Evolutionary conservation across 1,284 basidiomycete genomes (phyloP).

Genomic region (Marasmius sp.): DNA sequence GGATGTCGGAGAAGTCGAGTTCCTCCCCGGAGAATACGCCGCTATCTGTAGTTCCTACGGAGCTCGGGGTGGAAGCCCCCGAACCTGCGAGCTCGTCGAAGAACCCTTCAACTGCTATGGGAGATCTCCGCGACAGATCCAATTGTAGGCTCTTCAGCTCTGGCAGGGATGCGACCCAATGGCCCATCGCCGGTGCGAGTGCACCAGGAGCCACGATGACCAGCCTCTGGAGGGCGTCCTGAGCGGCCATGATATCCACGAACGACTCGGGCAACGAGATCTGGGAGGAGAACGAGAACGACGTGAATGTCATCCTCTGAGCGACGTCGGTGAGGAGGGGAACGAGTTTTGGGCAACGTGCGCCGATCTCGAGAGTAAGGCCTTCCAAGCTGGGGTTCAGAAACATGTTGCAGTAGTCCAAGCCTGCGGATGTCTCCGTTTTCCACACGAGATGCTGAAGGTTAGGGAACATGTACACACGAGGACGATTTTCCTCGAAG

Average conservation of each 20-base stretch:
- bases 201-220: constrained; percentile 70
- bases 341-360: constrained; percentile 54
- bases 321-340: constrained; percentile 63
- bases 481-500: constrained; percentile 61
- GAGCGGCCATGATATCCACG: constrained; percentile 58
- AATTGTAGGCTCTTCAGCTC: constrained; percentile 61
- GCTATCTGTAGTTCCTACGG: constrained; percentile 64
- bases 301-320: constrained; percentile 56
- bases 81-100: constrained; percentile 69
- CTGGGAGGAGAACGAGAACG: constrained; percentile 67
- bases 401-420: constrained; percentile 65
- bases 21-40: constrained; percentile 75
- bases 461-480: constrained; percentile 63
- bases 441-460: constrained; percentile 70
- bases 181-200: constrained; percentile 62
- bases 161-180: constrained; percentile 63
- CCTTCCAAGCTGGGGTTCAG: constrained; percentile 57
- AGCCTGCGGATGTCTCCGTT: constrained; percentile 59
- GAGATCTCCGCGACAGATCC: constrained; percentile 65
- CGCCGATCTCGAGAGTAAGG: constrained; percentile 59
- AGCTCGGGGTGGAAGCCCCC: constrained; percentile 66
- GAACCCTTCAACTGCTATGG: constrained; percentile 71
- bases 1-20: constrained; percentile 67
- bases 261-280: constrained; percentile 69
- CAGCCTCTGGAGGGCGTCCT: constrained; percentile 60